A percentile compares a stretch with the other conserved stretches of the same genome.
phyloP scores from a whole-genome alignment of 148 eudicot genomes.

The Spergularia marina region DNA sequence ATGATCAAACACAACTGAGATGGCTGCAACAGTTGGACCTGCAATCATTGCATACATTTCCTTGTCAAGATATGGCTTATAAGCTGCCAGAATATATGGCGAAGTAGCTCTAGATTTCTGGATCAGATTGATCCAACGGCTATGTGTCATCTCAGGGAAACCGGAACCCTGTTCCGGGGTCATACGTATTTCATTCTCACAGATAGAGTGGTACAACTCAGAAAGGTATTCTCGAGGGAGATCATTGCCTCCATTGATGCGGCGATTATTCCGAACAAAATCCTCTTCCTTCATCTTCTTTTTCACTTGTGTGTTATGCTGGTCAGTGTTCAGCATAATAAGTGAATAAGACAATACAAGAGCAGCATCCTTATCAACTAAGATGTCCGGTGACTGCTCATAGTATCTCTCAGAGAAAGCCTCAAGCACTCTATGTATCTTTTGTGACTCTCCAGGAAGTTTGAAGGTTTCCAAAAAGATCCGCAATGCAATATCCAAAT shows the following conservation, averaged over 20 bases:
- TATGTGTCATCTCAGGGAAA: slow-evolving; percentile 54
- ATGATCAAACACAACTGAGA: slow-evolving; percentile 90
- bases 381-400: slow-evolving; percentile 78
- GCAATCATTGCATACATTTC: slow-evolving; percentile 81
- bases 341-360: slow-evolving; percentile 80
- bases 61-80: slow-evolving; percentile 64
- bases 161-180: slow-evolving; percentile 70
- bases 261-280: slow-evolving; percentile 83
- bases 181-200: slow-evolving; percentile 77
- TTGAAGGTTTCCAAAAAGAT: slow-evolving; percentile 30
- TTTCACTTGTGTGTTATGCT: slow-evolving; percentile 87
- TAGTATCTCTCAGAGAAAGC: slow-evolving; percentile 88
- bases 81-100: slow-evolving; percentile 58
- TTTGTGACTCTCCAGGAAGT: slow-evolving; percentile 52
- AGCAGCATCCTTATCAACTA: slow-evolving; percentile 93
- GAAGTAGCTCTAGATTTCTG: slow-evolving; percentile 60
- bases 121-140: slow-evolving; percentile 81
- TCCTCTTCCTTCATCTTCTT: slow-evolving; percentile 96
- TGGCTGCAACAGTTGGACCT: slow-evolving; percentile 89
- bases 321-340: slow-evolving; percentile 92
- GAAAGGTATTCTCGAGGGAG: slow-evolving; percentile 79
- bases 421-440: slow-evolving; percentile 93
- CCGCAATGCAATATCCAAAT: slow-evolving; percentile 27
- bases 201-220: slow-evolving; percentile 72
- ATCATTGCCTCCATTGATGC: slow-evolving; percentile 84